Evolutionary conservation across 2,329 filamentous ascomycete species (phyloP).

Genomic region (Diaporthe ilicicola): DNA sequence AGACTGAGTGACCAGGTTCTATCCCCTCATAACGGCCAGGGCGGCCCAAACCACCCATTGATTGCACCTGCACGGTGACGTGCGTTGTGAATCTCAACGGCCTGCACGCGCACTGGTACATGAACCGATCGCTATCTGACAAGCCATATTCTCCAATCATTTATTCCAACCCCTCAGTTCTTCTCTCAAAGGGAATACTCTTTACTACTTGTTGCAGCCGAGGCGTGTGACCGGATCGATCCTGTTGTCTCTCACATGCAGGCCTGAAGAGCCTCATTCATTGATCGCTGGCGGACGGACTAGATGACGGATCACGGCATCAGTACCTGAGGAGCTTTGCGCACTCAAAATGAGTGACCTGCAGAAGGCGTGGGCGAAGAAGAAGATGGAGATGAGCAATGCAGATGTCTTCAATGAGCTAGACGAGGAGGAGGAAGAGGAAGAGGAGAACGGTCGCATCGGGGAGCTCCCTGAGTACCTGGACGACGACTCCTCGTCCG

Average conservation of each 20-base stretch:
- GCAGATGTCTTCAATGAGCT: conserved; percentile 59
- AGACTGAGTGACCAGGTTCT: not conserved
- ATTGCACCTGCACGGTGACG: conserved; percentile 9
- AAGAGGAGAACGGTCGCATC: conserved; percentile 46
- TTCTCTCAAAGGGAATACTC: not conserved
- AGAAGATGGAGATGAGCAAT: conserved; percentile 70
- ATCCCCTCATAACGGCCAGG: conserved; percentile 1
- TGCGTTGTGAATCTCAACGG: not conserved
- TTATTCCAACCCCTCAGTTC: not conserved
- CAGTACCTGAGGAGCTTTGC: not conserved
- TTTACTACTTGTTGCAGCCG: conserved; percentile 1
- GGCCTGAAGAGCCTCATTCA: not conserved
- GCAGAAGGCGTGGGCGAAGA: conserved; percentile 80
- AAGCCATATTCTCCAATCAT: not conserved
- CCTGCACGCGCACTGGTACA: conserved; percentile 6
- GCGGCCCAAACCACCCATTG: not conserved
- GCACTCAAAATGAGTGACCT: conserved; percentile 76
- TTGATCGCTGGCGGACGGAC: conserved; percentile 1
- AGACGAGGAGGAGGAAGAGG: conserved; percentile 59
- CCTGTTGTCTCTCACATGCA: not conserved
- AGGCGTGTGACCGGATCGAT: not conserved
- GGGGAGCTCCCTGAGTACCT: conserved; percentile 55
- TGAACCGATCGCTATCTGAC: not conserved
- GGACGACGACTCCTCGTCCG: conserved; percentile 76
- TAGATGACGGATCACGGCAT: not conserved